Percentiles rank a stretch among this genome's conserved stretches.
Evolutionary conservation across 2,329 filamentous ascomycete species (phyloP).

Genomic region (Plenodomus lindquistii): DNA sequence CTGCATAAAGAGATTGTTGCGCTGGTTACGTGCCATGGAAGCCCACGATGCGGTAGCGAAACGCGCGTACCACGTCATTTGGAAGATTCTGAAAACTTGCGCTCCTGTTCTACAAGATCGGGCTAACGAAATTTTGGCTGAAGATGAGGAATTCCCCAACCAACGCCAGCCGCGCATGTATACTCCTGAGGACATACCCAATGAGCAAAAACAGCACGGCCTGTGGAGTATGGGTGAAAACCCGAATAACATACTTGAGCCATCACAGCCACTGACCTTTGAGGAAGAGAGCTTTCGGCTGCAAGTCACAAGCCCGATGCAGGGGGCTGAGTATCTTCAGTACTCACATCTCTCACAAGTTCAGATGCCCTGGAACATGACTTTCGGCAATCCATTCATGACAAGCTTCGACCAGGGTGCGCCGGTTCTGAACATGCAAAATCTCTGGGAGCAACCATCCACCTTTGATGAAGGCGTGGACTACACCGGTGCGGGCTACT

Average conservation of each 20-base stretch:
- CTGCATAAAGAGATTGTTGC: slow-evolving; percentile 38
- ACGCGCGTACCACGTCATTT: slow-evolving; percentile 32
- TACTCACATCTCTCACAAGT: not conserved
- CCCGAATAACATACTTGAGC: not conserved
- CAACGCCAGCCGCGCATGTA: not conserved
- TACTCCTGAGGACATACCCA: no score
- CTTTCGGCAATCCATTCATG: slow-evolving; percentile 26
- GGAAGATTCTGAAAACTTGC: slow-evolving; percentile 18
- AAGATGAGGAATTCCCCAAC: not conserved
- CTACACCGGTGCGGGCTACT: not conserved
- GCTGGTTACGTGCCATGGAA: slow-evolving; percentile 40
- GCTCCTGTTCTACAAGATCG: slow-evolving; percentile 15
- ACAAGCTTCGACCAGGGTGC: slow-evolving; percentile 25
- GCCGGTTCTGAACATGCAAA: slow-evolving; percentile 14
- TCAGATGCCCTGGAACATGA: slow-evolving; percentile 1
- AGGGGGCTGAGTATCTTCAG: not conserved
- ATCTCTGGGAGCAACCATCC: slow-evolving; percentile 11
- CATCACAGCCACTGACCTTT: not conserved
- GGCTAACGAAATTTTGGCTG: slow-evolving; percentile 15
- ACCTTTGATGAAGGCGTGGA: not conserved
- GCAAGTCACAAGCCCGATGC: not conserved
- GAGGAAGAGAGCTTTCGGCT: not conserved
- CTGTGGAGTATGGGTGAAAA: not conserved
- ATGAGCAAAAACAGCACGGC: not conserved
- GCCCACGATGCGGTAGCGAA: slow-evolving; percentile 30